A percentile compares a stretch with the other conserved stretches of the same genome.
Evolutionary conservation across 352 stramenopile genomes (phyloP).

Genomic region (Phytophthora rubi): DNA sequence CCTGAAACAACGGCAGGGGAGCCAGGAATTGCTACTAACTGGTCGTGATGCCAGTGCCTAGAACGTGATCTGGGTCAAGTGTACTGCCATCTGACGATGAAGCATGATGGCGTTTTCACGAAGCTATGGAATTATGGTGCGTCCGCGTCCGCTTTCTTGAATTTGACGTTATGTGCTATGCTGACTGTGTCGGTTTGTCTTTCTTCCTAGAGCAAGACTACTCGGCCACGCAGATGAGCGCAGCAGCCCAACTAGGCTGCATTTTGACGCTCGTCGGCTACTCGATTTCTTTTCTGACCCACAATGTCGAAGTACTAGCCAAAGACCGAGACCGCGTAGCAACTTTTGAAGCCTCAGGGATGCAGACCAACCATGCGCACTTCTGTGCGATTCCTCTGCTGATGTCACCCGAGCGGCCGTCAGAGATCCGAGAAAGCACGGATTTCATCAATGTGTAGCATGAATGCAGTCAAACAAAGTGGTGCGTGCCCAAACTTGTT

Average conservation of each 20-base stretch:
- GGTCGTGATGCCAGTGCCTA: slow-evolving; percentile 25
- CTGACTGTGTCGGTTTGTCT: not conserved
- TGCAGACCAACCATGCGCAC: slow-evolving; percentile 25
- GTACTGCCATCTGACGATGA: slow-evolving; percentile 52
- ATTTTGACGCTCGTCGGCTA: slow-evolving; percentile 67
- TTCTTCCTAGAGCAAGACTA: slow-evolving; percentile 30
- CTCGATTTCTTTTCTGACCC: slow-evolving; percentile 50
- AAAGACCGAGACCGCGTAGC: slow-evolving; percentile 26
- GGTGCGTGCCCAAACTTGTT: too few species aligned
- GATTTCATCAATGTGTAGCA: slow-evolving; percentile 4
- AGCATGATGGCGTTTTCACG: slow-evolving; percentile 32
- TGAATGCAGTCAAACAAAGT: too few species aligned
- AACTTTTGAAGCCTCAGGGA: slow-evolving; percentile 28
- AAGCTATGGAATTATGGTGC: slow-evolving; percentile 60
- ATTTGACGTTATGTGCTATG: not conserved
- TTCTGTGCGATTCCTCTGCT: slow-evolving; percentile 35
- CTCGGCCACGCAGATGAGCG: slow-evolving; percentile 46
- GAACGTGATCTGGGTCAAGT: slow-evolving; percentile 32
- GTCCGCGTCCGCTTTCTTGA: not conserved
- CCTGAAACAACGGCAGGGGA: slow-evolving; percentile 14
- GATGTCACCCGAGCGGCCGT: slow-evolving; percentile 23
- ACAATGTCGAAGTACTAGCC: slow-evolving; percentile 29
- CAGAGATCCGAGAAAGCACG: slow-evolving; percentile 16
- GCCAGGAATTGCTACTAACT: not conserved
- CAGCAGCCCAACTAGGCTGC: slow-evolving; percentile 48